A percentile compares a stretch with the other conserved stretches of the same genome.
Evolutionary conservation across 371 early-diverging fungal genomes (phyloP).

Genomic region (Gilbertella persicaria): DNA sequence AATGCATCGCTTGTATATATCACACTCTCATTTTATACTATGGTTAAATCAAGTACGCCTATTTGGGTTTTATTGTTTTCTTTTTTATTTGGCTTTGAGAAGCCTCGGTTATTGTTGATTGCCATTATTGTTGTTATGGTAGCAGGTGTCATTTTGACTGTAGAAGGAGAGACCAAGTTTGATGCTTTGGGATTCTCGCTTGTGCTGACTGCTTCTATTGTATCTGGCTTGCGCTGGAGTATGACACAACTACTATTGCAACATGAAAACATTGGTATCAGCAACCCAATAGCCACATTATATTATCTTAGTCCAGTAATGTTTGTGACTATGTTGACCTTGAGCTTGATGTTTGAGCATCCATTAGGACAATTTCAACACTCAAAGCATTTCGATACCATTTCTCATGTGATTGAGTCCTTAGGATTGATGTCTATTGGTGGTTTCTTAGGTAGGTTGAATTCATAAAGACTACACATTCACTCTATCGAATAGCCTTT

Average conservation of each 20-base stretch:
- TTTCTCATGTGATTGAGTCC: constrained; percentile 41
- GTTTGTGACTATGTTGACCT: constrained; percentile 16
- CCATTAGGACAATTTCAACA: constrained; percentile 55
- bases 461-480: background rate
- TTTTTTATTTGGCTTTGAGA: constrained; percentile 84
- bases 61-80: constrained; percentile 90
- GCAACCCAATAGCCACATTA: constrained; percentile 77
- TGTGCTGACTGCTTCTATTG: constrained; percentile 72
- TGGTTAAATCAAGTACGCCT: constrained; percentile 88
- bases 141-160: constrained; percentile 83
- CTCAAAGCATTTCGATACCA: constrained; percentile 46
- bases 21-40: constrained; percentile 89
- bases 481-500: constrained; percentile 57
- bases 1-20: constrained; percentile 81
- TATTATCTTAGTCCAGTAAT: constrained; percentile 66
- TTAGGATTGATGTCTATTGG: constrained; percentile 65
- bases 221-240: constrained; percentile 81
- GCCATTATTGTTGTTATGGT: constrained; percentile 77
- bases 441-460: constrained; percentile 60
- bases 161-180: constrained; percentile 75
- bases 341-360: constrained; percentile 58
- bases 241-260: constrained; percentile 83
- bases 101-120: constrained; percentile 61
- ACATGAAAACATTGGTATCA: constrained; percentile 64
- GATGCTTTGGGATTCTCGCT: constrained; percentile 62